These are phyloP conservation scores for Entophlyctis luteolus DNA, from an alignment of 192 early-diverging fungal species.

Conservation along the genomic window DNA sequence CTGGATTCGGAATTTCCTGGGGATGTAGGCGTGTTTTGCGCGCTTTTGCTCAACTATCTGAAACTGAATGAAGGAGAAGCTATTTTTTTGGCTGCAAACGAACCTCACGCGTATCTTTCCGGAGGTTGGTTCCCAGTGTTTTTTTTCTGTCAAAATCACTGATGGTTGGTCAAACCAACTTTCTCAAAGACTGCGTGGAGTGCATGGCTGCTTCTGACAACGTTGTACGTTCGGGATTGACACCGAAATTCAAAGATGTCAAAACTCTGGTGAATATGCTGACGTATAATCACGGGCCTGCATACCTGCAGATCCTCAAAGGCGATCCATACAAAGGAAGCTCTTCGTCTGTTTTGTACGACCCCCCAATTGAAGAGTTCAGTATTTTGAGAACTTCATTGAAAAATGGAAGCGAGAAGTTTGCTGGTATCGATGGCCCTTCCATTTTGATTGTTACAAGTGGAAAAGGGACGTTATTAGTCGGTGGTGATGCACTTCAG, in stretches of 20 bases:
- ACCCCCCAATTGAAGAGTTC: conserved; percentile 97
- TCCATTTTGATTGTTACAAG: conserved; percentile 79
- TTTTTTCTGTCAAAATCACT: neutral
- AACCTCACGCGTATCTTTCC: conserved; percentile 93
- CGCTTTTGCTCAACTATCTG: conserved; percentile 87
- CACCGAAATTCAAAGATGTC: conserved; percentile 97
- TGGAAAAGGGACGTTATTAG: conserved; percentile 53
- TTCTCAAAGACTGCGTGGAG: conserved; percentile 91
- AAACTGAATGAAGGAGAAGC: conserved; percentile 76
- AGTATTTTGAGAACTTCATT: conserved; percentile 69
- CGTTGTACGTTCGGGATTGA: conserved; percentile 92
- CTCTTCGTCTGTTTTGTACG: conserved; percentile 60
- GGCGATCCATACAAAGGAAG: conserved; percentile 51
- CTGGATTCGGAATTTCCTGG: conserved; percentile 81
- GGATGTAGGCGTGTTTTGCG: conserved; percentile 85
- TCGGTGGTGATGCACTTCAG: conserved; percentile 16
- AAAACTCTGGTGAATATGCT: conserved; percentile 84
- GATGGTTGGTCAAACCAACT: too few species aligned
- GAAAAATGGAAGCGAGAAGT: conserved; percentile 41
- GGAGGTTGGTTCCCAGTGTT: conserved; percentile 57
- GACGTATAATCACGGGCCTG: conserved; percentile 80
- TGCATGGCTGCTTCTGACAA: conserved; percentile 99
- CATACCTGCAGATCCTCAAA: conserved; percentile 73
- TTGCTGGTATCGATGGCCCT: conserved; percentile 70
- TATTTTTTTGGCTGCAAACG: conserved; percentile 93